Evolutionary conservation across 768 basidiomycete species (phyloP).

Genomic region (Tylopilus sp.): DNA sequence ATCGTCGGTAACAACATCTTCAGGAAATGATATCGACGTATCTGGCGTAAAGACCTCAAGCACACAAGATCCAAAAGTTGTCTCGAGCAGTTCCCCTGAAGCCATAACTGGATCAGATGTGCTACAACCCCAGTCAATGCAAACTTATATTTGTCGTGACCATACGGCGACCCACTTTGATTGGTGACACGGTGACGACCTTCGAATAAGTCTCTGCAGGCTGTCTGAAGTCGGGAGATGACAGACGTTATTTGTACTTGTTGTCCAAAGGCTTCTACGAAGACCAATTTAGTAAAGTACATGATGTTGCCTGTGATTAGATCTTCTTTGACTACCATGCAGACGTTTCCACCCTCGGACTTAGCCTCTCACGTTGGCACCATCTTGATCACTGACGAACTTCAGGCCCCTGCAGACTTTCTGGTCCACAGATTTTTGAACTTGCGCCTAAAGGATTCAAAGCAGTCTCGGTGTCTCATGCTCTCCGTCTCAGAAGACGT

Average conservation of each 20-base stretch:
- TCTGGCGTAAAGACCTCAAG: conserved; percentile 66
- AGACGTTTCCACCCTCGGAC: conserved; percentile 52
- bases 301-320: neutral
- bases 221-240: neutral
- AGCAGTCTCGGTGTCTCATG: conserved; percentile 40
- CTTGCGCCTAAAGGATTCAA: conserved; percentile 48
- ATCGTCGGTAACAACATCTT: conserved; percentile 41
- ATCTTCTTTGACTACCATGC: conserved; percentile 14
- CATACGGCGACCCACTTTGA: neutral
- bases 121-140: neutral
- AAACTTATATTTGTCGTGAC: neutral
- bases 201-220: no score
- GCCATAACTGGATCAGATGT: conserved; percentile 13
- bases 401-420: conserved; percentile 71
- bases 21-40: conserved; percentile 59
- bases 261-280: conserved; percentile 19
- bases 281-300: conserved; percentile 14
- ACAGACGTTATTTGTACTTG: conserved; percentile 10
- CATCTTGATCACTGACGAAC: conserved; percentile 66
- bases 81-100: conserved; percentile 49
- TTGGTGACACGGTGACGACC: no score
- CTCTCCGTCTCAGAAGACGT: conserved; percentile 58
- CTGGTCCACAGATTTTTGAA: conserved; percentile 55
- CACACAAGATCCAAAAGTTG: conserved; percentile 55
- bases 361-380: conserved; percentile 49